phyloP scores from a whole-genome alignment of 495 filamentous ascomycete species.

The Penicillium alfredii region DNA sequence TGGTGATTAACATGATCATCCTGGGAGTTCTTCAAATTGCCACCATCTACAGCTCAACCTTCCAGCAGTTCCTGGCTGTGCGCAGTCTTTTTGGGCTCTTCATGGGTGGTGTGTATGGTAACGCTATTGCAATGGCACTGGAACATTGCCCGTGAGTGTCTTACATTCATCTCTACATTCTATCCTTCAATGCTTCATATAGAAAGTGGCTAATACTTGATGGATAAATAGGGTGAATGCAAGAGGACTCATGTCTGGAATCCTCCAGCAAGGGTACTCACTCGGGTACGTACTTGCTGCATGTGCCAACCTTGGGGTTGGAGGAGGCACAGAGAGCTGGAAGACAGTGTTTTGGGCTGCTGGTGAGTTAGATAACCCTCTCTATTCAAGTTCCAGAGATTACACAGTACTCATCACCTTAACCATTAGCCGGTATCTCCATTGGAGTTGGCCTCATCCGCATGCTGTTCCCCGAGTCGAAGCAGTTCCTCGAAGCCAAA shows the following conservation, averaged over 20 bases:
- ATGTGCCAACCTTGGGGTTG: slow-evolving; percentile 61
- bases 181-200: no score
- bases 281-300: slow-evolving; percentile 71
- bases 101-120: slow-evolving; percentile 79
- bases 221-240: slow-evolving; percentile 44
- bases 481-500: slow-evolving; percentile 62
- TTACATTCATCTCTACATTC: no score
- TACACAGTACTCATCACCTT: no score
- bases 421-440: slow-evolving; percentile 55
- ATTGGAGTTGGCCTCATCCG: slow-evolving; percentile 59
- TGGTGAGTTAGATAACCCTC: slow-evolving; percentile 14
- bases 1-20: slow-evolving; percentile 65
- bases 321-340: slow-evolving; percentile 49
- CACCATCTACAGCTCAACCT: slow-evolving; percentile 64
- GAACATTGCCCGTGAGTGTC: slow-evolving; percentile 63
- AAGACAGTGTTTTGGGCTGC: slow-evolving; percentile 61
- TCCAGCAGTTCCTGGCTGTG: slow-evolving; percentile 64
- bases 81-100: slow-evolving; percentile 69
- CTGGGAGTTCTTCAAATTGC: slow-evolving; percentile 63
- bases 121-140: slow-evolving; percentile 74
- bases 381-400: no score
- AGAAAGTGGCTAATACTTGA: slow-evolving; percentile 2
- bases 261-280: slow-evolving; percentile 72
- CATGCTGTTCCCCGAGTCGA: slow-evolving; percentile 61
- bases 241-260: slow-evolving; percentile 69